Percentiles rank a stretch among this genome's conserved stretches.
phyloP scores from a whole-genome alignment of 139 green algal genomes.

The Coccomyxa sp. region DNA sequence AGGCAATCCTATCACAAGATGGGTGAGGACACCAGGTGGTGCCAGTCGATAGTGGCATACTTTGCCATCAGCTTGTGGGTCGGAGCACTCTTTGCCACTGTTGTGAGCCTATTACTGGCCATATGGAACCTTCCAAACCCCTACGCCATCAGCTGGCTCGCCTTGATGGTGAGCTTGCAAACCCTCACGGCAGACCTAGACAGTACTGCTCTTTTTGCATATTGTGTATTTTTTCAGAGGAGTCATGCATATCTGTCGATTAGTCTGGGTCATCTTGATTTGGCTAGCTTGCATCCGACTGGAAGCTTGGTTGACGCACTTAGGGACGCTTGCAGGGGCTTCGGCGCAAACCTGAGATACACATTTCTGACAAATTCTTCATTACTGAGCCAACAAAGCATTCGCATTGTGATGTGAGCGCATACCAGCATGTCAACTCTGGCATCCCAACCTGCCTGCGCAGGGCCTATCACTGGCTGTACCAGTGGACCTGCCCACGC shows the following conservation, averaged over 20 bases:
- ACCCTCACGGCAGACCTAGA: too few species aligned
- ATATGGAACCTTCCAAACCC: neutral
- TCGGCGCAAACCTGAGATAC: too few species aligned
- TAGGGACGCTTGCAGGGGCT: too few species aligned
- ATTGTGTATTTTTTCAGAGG: neutral
- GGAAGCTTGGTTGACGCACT: too few species aligned
- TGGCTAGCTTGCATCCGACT: neutral
- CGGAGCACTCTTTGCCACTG: neutral
- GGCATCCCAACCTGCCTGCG: neutral
- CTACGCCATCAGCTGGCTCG: neutral
- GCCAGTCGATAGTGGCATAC: neutral
- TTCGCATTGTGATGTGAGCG: too few species aligned
- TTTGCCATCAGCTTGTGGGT: constrained; percentile 1
- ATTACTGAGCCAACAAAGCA: neutral
- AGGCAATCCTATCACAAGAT: too few species aligned
- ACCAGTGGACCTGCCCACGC: neutral
- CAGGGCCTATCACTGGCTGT: neutral
- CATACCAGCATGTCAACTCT: too few species aligned
- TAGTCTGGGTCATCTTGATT: neutral
- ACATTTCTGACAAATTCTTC: too few species aligned
- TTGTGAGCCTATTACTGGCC: neutral
- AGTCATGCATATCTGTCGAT: neutral
- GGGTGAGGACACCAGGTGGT: neutral
- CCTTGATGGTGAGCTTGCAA: neutral
- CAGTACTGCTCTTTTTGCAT: neutral